These are phyloP conservation scores for Spirogloea muscicola DNA, from an alignment of 139 green algal genomes.

Conservation along the genomic window DNA sequence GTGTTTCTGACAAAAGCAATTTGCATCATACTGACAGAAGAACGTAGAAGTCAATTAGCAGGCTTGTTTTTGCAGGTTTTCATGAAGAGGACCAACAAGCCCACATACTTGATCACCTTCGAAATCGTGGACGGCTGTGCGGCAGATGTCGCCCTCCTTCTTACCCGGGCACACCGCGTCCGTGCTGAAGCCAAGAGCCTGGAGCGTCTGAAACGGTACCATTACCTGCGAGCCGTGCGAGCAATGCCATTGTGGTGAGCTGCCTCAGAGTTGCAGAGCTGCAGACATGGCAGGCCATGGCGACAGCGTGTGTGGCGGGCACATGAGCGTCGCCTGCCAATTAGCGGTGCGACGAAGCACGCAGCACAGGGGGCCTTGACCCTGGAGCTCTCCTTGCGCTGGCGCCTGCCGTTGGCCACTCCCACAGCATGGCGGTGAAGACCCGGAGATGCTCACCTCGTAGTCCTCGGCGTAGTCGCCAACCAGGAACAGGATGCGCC, in stretches of 20 bases:
- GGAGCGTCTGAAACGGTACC: constrained; percentile 43
- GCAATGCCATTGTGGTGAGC: not conserved
- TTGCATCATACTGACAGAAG: too few species aligned
- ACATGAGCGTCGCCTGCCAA: not conserved
- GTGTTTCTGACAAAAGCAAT: too few species aligned
- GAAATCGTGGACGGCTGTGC: constrained; percentile 43
- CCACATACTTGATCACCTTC: constrained; percentile 35
- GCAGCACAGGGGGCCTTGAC: not conserved
- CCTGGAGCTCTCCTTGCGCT: not conserved
- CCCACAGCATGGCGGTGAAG: not conserved
- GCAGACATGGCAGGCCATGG: not conserved
- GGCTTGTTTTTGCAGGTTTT: not conserved
- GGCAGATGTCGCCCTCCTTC: constrained; percentile 22
- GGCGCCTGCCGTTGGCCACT: not conserved
- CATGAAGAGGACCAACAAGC: not conserved
- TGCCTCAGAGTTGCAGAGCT: not conserved
- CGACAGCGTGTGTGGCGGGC: not conserved
- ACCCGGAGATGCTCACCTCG: constrained; percentile 20
- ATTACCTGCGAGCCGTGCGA: constrained; percentile 33
- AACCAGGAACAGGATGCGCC: constrained; percentile 39
- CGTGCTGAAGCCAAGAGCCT: constrained; percentile 31
- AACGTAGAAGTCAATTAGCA: too few species aligned
- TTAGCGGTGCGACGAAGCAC: not conserved
- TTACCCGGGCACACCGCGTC: constrained; percentile 41
- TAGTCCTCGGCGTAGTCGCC: constrained; percentile 46